Evolutionary conservation across 2,329 filamentous ascomycete species (phyloP).

Genomic region (Pyrenophora graminea): DNA sequence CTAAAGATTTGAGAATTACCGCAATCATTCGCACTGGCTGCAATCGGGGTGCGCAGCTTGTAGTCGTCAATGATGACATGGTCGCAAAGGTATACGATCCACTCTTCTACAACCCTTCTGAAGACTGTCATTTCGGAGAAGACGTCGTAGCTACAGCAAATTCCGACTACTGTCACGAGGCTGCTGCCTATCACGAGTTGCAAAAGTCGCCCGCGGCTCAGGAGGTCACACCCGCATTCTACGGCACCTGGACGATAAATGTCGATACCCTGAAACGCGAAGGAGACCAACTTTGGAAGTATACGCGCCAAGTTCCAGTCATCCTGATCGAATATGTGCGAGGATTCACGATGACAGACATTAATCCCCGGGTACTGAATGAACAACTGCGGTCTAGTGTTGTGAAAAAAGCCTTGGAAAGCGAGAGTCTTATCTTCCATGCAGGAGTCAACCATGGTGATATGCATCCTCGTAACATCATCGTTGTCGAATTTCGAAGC

Average conservation of each 20-base stretch:
- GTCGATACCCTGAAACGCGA: background rate
- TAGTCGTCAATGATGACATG: background rate
- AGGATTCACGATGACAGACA: background rate
- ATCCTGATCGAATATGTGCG: background rate
- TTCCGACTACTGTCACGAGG: background rate
- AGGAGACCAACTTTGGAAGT: background rate
- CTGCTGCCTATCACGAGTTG: background rate
- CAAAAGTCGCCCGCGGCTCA: background rate
- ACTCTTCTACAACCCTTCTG: background rate
- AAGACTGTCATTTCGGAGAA: background rate
- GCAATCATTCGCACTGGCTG: background rate
- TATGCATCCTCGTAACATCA: slow-evolving; percentile 13
- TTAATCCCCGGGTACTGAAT: background rate
- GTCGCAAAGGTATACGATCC: slow-evolving; percentile 10
- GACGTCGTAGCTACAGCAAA: background rate
- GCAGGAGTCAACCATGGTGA: slow-evolving; percentile 8
- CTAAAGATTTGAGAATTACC: background rate
- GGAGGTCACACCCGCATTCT: background rate
- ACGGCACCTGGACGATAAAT: slow-evolving; percentile 1
- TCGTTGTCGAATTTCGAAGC: background rate
- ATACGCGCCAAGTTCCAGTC: background rate
- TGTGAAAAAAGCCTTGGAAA: background rate
- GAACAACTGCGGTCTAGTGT: background rate
- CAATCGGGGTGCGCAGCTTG: background rate
- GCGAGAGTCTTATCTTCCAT: slow-evolving; percentile 1